Conservation (phyloP, 371 early-diverging fungal genomes). For the Mortierella sp. region DNA sequence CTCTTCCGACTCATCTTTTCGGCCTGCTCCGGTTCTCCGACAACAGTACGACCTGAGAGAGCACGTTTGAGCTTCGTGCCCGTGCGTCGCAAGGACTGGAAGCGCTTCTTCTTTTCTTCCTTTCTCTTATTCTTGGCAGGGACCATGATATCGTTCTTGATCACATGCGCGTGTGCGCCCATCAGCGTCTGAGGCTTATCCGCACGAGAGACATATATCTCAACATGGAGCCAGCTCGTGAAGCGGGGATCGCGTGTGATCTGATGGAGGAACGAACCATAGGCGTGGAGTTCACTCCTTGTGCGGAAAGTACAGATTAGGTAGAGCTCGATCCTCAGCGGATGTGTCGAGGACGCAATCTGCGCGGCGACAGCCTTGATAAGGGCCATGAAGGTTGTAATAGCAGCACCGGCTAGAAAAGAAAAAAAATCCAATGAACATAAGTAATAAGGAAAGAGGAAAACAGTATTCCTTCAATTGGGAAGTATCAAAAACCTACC, state of each 20-base stretch:
- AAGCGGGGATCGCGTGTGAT: constrained; percentile 53
- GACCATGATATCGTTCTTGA: constrained; percentile 53
- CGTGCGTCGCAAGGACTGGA: constrained; percentile 25
- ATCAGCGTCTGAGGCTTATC: constrained; percentile 48
- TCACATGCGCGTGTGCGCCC: constrained; percentile 52
- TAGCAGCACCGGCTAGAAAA: constrained; percentile 40
- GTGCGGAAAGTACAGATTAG: constrained; percentile 53
- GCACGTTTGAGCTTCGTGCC: constrained; percentile 49
- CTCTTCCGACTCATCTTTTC: background rate
- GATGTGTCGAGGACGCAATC: constrained; percentile 29
- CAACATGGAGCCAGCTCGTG: constrained; percentile 43
- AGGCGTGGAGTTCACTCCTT: constrained; percentile 42
- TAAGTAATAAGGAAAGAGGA: background rate
- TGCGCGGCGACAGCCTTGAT: constrained; percentile 51
- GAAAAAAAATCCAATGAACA: background rate
- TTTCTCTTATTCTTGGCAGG: constrained; percentile 17
- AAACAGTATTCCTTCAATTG: background rate
- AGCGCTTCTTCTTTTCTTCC: constrained; percentile 50
- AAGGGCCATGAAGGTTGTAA: constrained; percentile 36
- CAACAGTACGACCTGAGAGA: constrained; percentile 49
- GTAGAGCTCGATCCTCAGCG: constrained; percentile 39
- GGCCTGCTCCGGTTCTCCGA: background rate
- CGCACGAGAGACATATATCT: constrained; percentile 49
- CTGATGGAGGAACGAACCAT: constrained; percentile 50
- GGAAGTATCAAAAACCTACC: constrained; percentile 7